Conservation (phyloP, 2,329 filamentous ascomycete species). For the Plectosphaerella plurivora region DNA sequence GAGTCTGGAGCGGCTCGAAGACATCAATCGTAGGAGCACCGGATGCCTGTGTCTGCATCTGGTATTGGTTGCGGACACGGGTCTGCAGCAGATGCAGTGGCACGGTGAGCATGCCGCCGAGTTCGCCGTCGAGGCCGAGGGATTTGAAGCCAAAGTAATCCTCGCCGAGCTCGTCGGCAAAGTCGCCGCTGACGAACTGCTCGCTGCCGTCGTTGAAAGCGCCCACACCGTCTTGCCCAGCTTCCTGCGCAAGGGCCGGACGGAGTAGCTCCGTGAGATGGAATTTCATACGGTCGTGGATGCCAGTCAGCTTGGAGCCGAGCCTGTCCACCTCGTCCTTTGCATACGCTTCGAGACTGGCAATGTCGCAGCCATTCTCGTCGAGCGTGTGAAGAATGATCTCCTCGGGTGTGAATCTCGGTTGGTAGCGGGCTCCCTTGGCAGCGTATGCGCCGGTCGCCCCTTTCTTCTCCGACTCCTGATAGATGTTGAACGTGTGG, state of each 20-base stretch:
- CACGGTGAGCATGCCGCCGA: conserved; percentile 84
- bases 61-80: conserved; percentile 79
- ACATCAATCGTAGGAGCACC: conserved; percentile 54
- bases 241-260: conserved; percentile 73
- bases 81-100: conserved; percentile 92
- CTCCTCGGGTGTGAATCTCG: conserved; percentile 78
- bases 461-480: conserved; percentile 74
- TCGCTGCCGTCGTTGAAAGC: conserved; percentile 97
- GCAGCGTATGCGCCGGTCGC: conserved; percentile 34
- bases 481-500: conserved; percentile 74
- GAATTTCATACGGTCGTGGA: conserved; percentile 92
- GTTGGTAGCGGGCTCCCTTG: conserved; percentile 44
- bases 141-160: conserved; percentile 99
- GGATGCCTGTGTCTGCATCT: conserved; percentile 66
- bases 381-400: conserved; percentile 80
- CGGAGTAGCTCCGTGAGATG: conserved; percentile 91
- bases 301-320: conserved; percentile 69
- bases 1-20: conserved; percentile 63
- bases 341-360: conserved; percentile 77
- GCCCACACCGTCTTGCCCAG: conserved; percentile 76
- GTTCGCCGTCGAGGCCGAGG: conserved; percentile 84
- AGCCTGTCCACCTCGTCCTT: conserved; percentile 92
- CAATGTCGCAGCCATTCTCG: conserved; percentile 78
- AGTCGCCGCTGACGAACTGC: conserved; percentile 94
- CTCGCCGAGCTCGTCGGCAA: conserved; percentile 95